phyloP scores from a whole-genome alignment of 2,329 filamentous ascomycete species.

The Penicillium sclerotiorum region DNA sequence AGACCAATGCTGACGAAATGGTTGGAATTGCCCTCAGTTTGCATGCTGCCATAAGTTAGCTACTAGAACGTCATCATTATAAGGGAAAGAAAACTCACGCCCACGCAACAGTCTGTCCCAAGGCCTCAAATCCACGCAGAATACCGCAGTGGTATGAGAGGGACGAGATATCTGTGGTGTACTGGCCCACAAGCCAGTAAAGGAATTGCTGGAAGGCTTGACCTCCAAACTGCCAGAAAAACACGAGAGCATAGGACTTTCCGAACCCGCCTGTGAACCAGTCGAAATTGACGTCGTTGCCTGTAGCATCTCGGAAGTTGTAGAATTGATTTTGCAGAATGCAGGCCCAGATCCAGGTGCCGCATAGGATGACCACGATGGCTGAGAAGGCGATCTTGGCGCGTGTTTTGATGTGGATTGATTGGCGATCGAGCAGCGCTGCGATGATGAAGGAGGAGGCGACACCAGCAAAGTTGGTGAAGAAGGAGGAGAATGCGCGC shows the following conservation, averaged over 20 bases:
- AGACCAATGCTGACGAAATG: conserved; percentile 29
- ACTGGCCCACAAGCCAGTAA: conserved; percentile 30
- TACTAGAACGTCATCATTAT: neutral
- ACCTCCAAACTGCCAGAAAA: conserved; percentile 28
- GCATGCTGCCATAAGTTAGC: conserved; percentile 17
- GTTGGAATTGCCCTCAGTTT: conserved; percentile 24
- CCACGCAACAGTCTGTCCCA: conserved; percentile 30
- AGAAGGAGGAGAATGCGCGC: conserved; percentile 29
- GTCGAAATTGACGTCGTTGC: conserved; percentile 22
- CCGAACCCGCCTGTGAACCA: conserved; percentile 28
- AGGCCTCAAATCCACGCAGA: conserved; percentile 26
- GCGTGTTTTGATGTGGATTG: conserved; percentile 27
- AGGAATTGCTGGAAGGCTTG: conserved; percentile 30
- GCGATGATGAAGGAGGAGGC: conserved; percentile 27
- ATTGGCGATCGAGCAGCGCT: conserved; percentile 24
- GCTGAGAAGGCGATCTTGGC: conserved; percentile 23
- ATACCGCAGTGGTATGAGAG: conserved; percentile 29
- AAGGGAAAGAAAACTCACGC: conserved; percentile 11
- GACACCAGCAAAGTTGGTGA: conserved; percentile 28
- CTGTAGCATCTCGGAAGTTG: no score
- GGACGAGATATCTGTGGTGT: conserved; percentile 27
- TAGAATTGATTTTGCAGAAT: conserved; percentile 28
- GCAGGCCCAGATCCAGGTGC: conserved; percentile 29
- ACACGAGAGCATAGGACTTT: conserved; percentile 25
- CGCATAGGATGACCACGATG: conserved; percentile 19